Evolutionary conservation across 352 stramenopile genomes (phyloP).

Genomic region (Phytophthora tubulina): DNA sequence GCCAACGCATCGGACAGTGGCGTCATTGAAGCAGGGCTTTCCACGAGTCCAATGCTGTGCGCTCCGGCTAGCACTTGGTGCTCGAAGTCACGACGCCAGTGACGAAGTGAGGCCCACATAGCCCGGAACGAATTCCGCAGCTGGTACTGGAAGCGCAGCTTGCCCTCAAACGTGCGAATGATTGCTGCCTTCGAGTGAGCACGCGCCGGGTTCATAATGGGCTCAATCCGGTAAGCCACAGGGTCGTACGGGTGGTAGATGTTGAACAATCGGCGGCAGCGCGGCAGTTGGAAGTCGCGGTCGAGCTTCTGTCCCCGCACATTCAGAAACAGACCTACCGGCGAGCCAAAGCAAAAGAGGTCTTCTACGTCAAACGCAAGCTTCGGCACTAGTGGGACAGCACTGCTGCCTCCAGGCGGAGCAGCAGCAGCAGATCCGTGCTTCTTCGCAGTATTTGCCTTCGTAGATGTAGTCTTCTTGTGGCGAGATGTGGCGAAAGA

Average conservation of each 20-base stretch:
- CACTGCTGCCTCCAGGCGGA: conserved; percentile 10
- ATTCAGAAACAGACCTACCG: conserved; percentile 93
- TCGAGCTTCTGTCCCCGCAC: conserved; percentile 88
- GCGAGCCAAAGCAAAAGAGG: conserved; percentile 92
- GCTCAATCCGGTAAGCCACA: conserved; percentile 96
- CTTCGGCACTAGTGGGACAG: conserved; percentile 55
- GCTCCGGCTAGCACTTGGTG: conserved; percentile 73
- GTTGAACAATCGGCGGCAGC: conserved; percentile 92
- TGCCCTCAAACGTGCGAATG: conserved; percentile 87
- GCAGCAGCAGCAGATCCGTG: conserved; percentile 23
- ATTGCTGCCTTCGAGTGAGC: conserved; percentile 87
- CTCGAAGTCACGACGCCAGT: conserved; percentile 84
- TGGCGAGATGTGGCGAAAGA: conserved; percentile 13
- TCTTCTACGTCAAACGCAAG: conserved; percentile 87
- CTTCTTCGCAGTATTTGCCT: conserved; percentile 26
- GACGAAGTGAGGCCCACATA: conserved; percentile 81
- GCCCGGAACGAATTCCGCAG: conserved; percentile 82
- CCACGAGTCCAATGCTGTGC: conserved; percentile 78
- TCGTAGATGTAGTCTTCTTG: conserved; percentile 39
- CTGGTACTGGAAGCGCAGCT: conserved; percentile 88
- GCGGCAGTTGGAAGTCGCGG: conserved; percentile 77
- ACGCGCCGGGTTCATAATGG: conserved; percentile 86
- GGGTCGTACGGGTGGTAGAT: conserved; percentile 96
- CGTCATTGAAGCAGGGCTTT: conserved; percentile 47
- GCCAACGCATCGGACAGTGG: conserved; percentile 47